Base-by-base conservation (phyloP, 208 protist genomes). In the Trypanosoma platydactyli region DNA sequence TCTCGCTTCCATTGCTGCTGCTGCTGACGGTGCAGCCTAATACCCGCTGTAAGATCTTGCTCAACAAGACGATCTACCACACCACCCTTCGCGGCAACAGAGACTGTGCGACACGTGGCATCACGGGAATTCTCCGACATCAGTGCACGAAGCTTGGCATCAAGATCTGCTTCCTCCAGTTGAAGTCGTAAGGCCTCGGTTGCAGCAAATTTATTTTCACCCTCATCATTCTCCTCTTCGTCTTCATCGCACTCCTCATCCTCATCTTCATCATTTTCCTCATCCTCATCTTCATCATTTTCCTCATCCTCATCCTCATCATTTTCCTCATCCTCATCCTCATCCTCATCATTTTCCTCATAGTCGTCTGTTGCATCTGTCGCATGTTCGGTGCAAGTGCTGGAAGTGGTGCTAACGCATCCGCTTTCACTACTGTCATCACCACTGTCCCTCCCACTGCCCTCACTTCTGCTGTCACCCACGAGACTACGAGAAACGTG, bases 1-100 rank as follows among this genome's bases (percentile, higher is more conserved):
- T 59, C 27, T 18, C n/a, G 24, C 24, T 35, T 5, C 29, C 13
- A 20, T 20, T 58, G 45, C 16, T 33, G 54, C 22, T 57, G 65
- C 7, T 58, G 54, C 56, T 65, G 67, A 20, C 67, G 67, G 25
- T 72, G 58, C 20, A 61, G 57, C 5, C 67, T 56, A 29, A 72
- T 64, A 18, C 58, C 58, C 38, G 56, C 41, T 22, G 51, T 40
- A 29, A 72, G 49, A 3, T 72, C 67, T 50, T 72, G 56, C 33
- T 65, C 58, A 18, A 70, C 38, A 25, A 72, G 51, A 38, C 58
- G 67, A 22, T 58, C 58, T n/a, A 38, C 41, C 20, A 38, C 45
- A 27, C 7, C 38, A 5, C 49, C 49, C 41, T 58, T 65, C 30
- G 41, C 49, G 5, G 35, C 46, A 0, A 27, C 51, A 24, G 27